phyloP scores from a whole-genome alignment of 306 rosid species.

The Hippophae gyantsensis region DNA sequence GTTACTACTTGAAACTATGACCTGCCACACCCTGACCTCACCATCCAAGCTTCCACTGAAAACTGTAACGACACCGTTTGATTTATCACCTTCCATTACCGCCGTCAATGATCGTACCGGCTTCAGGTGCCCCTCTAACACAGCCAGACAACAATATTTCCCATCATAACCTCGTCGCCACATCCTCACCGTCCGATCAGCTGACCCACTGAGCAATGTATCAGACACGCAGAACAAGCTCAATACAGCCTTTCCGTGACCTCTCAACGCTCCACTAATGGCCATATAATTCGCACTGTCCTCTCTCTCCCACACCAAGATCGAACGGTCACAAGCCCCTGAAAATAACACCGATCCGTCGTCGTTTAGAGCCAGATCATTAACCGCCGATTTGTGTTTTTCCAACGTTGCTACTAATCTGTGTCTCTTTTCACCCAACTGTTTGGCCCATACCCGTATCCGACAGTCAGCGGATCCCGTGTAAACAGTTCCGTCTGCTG shows the following conservation, averaged over 20 bases:
- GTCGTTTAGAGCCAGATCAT: slow-evolving; percentile 68
- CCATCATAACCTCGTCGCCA: slow-evolving; percentile 59
- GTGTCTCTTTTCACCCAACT: slow-evolving; percentile 41
- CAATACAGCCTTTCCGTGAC: slow-evolving; percentile 63
- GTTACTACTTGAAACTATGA: slow-evolving; percentile 20
- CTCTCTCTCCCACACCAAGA: slow-evolving; percentile 88
- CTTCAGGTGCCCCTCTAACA: slow-evolving; percentile 54
- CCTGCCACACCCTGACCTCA: slow-evolving; percentile 67
- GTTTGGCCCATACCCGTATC: slow-evolving; percentile 67
- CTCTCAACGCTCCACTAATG: slow-evolving; percentile 77
- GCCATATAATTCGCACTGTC: slow-evolving; percentile 79
- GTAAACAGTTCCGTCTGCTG: slow-evolving; percentile 60
- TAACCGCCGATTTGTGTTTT: slow-evolving; percentile 77
- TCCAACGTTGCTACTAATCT: slow-evolving; percentile 59
- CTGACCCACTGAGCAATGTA: slow-evolving; percentile 70
- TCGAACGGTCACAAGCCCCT: slow-evolving; percentile 83
- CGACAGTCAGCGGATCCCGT: slow-evolving; percentile 72
- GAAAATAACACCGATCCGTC: slow-evolving; percentile 77
- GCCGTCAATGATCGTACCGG: slow-evolving; percentile 75
- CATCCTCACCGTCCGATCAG: slow-evolving; percentile 82
- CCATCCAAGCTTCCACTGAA: slow-evolving; percentile 83
- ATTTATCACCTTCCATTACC: slow-evolving; percentile 5
- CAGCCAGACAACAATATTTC: slow-evolving; percentile 43
- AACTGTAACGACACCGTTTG: slow-evolving; percentile 39
- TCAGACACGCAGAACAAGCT: slow-evolving; percentile 51